These are phyloP conservation scores for Aspergillus sp. DNA, from an alignment of 2,329 filamentous ascomycete species.

Conservation along the genomic window DNA sequence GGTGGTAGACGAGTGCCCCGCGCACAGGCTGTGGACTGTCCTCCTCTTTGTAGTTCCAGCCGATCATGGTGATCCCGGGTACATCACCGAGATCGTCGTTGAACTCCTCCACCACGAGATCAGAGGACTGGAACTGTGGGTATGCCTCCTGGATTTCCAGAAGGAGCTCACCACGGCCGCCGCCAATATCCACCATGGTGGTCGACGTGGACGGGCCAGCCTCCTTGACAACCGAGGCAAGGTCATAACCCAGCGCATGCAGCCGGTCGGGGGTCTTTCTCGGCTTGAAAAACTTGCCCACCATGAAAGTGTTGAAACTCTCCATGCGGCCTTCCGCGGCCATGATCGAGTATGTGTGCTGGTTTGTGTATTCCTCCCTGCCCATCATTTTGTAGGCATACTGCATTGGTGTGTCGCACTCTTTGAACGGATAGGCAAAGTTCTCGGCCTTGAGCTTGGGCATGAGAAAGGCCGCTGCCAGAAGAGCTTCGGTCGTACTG, in stretches of 20 bases:
- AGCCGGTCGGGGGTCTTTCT: slow-evolving; percentile 38
- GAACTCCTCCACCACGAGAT: slow-evolving; percentile 44
- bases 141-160: slow-evolving; percentile 42
- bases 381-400: slow-evolving; percentile 41
- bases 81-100: slow-evolving; percentile 34
- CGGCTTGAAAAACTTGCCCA: slow-evolving; percentile 43
- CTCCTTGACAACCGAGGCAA: slow-evolving; percentile 30
- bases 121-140: slow-evolving; percentile 31
- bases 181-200: slow-evolving; percentile 44
- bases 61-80: slow-evolving; percentile 34
- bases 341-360: slow-evolving; percentile 46
- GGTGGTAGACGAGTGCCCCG: slow-evolving; percentile 39
- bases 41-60: slow-evolving; percentile 44
- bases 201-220: slow-evolving; percentile 16
- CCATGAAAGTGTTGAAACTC: slow-evolving; percentile 47
- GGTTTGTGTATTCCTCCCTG: slow-evolving; percentile 30
- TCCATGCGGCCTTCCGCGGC: slow-evolving; percentile 41
- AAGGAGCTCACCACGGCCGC: slow-evolving; percentile 42
- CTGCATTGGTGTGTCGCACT: slow-evolving; percentile 40
- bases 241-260: slow-evolving; percentile 37
- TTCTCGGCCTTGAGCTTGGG: slow-evolving; percentile 39
- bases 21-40: slow-evolving; percentile 36
- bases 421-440: slow-evolving; percentile 43
- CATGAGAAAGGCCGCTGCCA: slow-evolving; percentile 43
- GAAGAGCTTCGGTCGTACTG: slow-evolving; percentile 41